Percentiles rank a stretch among this genome's conserved stretches.
These are phyloP conservation scores for Coccinonectria pachysandricola DNA, from an alignment of 2,329 filamentous ascomycete genomes.

Conservation along the genomic window DNA sequence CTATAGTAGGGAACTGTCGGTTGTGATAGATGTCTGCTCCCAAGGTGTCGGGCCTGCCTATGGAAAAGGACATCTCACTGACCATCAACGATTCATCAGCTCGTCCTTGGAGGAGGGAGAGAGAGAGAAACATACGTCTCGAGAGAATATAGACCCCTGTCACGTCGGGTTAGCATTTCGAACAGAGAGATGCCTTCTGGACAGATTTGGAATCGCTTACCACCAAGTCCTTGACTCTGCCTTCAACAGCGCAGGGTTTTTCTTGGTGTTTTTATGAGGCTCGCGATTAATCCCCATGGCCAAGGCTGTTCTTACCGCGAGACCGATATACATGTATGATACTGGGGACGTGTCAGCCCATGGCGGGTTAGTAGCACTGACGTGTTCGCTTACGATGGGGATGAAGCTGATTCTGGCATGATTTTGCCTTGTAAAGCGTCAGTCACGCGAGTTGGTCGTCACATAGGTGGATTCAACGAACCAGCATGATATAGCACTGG, in stretches of 20 bases:
- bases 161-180: background rate
- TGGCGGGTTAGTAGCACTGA: too few species aligned
- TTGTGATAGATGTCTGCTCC: slow-evolving; percentile 39
- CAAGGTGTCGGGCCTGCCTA: slow-evolving; percentile 37
- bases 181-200: rapidly evolving
- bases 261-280: slow-evolving; percentile 17
- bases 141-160: slow-evolving; percentile 32
- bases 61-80: slow-evolving; percentile 37
- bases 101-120: too few species aligned
- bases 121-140: slow-evolving; percentile 25
- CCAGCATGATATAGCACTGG: slow-evolving; percentile 36
- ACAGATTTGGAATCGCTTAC: too few species aligned
- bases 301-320: slow-evolving; percentile 35
- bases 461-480: slow-evolving; percentile 7
- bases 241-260: slow-evolving; percentile 21
- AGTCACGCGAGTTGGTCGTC: background rate
- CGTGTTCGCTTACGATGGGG: slow-evolving; percentile 28
- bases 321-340: slow-evolving; percentile 38
- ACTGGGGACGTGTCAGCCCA: slow-evolving; percentile 6
- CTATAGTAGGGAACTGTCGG: slow-evolving; percentile 21
- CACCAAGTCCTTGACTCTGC: slow-evolving; percentile 36
- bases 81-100: slow-evolving; percentile 2
- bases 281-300: slow-evolving; percentile 38
- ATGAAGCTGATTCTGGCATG: slow-evolving; percentile 39
- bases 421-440: slow-evolving; percentile 31